A percentile compares a stretch with the other conserved stretches of the same genome.
phyloP scores from a whole-genome alignment of 768 basidiomycete genomes.

The Mycena chlorophos region DNA sequence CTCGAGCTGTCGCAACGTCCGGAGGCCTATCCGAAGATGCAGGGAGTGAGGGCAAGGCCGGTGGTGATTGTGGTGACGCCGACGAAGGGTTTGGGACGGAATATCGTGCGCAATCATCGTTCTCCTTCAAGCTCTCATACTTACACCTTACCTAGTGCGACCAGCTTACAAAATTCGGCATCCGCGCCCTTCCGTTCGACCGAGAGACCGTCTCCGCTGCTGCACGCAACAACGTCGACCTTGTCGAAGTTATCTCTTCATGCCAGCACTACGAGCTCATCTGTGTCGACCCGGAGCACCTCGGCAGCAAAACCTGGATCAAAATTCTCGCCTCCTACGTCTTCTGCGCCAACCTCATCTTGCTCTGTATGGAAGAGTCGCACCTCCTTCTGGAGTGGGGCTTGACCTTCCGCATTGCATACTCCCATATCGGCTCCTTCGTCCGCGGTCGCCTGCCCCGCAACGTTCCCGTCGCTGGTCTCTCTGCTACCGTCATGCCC shows the following conservation, averaged over 20 bases:
- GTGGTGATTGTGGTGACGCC: slow-evolving; percentile 9
- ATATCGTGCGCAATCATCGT: slow-evolving; percentile 10
- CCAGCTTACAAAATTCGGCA: background rate
- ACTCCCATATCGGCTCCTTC: slow-evolving; percentile 5
- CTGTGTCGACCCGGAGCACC: slow-evolving; percentile 12
- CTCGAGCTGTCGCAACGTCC: slow-evolving; percentile 1
- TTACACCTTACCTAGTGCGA: background rate
- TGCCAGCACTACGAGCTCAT: slow-evolving; percentile 6
- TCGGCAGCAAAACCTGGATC: slow-evolving; percentile 6
- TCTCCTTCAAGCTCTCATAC: background rate
- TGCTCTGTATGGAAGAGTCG: slow-evolving; percentile 7
- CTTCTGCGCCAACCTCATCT: slow-evolving; percentile 7
- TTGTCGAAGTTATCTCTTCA: slow-evolving; percentile 3
- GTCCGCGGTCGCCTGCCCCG: slow-evolving; percentile 9
- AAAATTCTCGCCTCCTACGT: background rate
- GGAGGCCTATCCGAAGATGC: slow-evolving; percentile 2
- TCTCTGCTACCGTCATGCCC: slow-evolving; percentile 7
- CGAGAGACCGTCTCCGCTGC: slow-evolving; percentile 3
- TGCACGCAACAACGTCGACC: background rate
- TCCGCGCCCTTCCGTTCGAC: slow-evolving; percentile 3
- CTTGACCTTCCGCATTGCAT: slow-evolving; percentile 7
- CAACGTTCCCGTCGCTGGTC: background rate
- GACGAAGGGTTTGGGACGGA: slow-evolving; percentile 5
- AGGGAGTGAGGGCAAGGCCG: background rate
- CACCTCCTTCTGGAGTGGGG: slow-evolving; percentile 14